Base-by-base conservation (phyloP, 768 basidiomycete species). In the Lactifluus rugatus region DNA sequence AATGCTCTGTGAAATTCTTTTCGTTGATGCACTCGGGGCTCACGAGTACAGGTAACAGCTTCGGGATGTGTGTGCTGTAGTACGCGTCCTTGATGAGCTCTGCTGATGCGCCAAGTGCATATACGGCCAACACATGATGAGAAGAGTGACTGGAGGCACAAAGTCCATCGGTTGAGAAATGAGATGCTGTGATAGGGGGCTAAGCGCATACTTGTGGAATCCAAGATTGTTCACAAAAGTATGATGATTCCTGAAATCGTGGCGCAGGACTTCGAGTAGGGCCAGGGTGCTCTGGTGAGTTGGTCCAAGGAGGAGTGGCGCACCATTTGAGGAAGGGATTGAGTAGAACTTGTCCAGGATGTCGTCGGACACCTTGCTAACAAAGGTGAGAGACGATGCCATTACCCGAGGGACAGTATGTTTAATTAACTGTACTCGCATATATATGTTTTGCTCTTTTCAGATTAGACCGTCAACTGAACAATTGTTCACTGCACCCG, bases 81-180 rank as follows among this genome's bases (percentile, higher is more conserved):
- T 78, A 79, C 2, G 73, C 76, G 3, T 72, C 75, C 34, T 73
- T 68, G 3, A 80, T 67, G 34, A 78, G 63, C 9, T 66, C 61
- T 2, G 67, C 68, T 16, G 74, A 69, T 0, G 77, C 85, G 2
- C 86, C 87, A 17, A 89, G 67, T 0, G 76, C 74, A 74, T 81
- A 87, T 3, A 82, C 72, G 5, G 83, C 81, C 37, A 84, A 68
- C 17, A 79, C 64, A 25, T 79, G 80, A 61, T 86, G 83, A 5
- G 78, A 70, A 39, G 78, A 68, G 69, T 87, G 85, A 57, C 79
- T 80, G 53, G 11, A 56, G 3, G 7, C n/a, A 39, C 16, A 47
- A 21, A 16, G 17, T 32, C 19, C 16, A 41, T 36, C 48, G 28
- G 3, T 17, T 21, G 8, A 42, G 19, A 42, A 8, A 13, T 21